phyloP scores from a whole-genome alignment of 106 monocot genomes.

The Acorus gramineus region DNA sequence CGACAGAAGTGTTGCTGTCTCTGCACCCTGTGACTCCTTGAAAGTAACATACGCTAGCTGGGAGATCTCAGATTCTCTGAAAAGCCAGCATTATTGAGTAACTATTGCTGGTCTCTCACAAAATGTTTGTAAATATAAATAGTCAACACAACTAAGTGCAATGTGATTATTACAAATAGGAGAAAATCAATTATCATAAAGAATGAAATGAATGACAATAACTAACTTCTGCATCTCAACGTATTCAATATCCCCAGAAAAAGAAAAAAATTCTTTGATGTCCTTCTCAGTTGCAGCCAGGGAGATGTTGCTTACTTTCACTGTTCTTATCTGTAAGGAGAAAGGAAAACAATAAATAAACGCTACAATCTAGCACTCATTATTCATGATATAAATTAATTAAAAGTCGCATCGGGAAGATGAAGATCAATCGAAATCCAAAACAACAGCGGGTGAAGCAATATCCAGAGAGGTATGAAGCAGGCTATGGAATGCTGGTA shows the following conservation, averaged over 20 bases:
- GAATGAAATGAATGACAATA: not conserved
- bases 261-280: slow-evolving; percentile 88
- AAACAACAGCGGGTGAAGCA: too few species aligned
- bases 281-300: slow-evolving; percentile 50
- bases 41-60: slow-evolving; percentile 87
- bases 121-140: too few species aligned
- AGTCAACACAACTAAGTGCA: too few species aligned
- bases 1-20: slow-evolving; percentile 84
- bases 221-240: slow-evolving; percentile 80
- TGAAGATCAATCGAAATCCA: too few species aligned
- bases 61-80: slow-evolving; percentile 75
- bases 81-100: slow-evolving; percentile 4
- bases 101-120: not conserved
- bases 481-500: too few species aligned
- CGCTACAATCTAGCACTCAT: not conserved
- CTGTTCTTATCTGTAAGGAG: slow-evolving; percentile 57
- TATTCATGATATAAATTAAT: too few species aligned
- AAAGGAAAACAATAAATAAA: slow-evolving; percentile 2
- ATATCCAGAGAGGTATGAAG: too few species aligned
- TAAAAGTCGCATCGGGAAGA: too few species aligned
- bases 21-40: slow-evolving; percentile 81
- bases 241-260: slow-evolving; percentile 78
- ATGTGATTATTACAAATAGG: not conserved
- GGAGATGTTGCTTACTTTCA: slow-evolving; percentile 82
- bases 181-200: not conserved